Evolutionary conservation across 768 basidiomycete genomes (phyloP).

Genomic region (Lentinula sp.): DNA sequence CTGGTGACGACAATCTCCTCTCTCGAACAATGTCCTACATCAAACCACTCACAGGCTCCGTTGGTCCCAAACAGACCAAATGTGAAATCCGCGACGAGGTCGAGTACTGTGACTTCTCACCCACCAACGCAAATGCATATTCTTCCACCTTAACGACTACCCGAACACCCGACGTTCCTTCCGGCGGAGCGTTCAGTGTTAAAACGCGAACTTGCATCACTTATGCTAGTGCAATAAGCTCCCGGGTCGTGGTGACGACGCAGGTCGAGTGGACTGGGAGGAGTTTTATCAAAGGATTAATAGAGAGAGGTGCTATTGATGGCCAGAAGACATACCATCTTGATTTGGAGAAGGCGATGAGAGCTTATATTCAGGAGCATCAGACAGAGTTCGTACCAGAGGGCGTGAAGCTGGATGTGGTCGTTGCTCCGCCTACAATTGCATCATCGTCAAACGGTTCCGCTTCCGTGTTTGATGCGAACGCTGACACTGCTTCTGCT

Average conservation of each 20-base stretch:
- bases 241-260: constrained; percentile 80
- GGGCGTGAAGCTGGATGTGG: constrained; percentile 57
- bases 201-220: constrained; percentile 93
- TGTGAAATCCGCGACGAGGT: constrained; percentile 92
- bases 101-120: constrained; percentile 59
- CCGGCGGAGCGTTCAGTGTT: constrained; percentile 87
- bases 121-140: constrained; percentile 49
- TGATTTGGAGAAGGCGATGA: constrained; percentile 82
- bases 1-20: constrained; percentile 55
- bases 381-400: constrained; percentile 85
- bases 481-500: constrained; percentile 13
- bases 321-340: constrained; percentile 85
- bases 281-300: constrained; percentile 96
- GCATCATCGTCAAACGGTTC: constrained; percentile 33
- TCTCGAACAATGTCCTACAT: constrained; percentile 93
- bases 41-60: constrained; percentile 80
- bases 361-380: constrained; percentile 84
- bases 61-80: constrained; percentile 93
- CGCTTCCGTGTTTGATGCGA: constrained; percentile 10
- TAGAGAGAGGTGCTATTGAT: constrained; percentile 85
- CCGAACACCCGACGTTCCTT: constrained; percentile 90
- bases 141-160: constrained; percentile 85
- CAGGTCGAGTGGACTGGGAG: constrained; percentile 95
- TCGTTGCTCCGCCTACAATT: constrained; percentile 40
- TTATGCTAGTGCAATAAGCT: constrained; percentile 81